Conservation (phyloP, 2,329 filamentous ascomycete genomes). For the Sporothrix schenckii region DNA sequence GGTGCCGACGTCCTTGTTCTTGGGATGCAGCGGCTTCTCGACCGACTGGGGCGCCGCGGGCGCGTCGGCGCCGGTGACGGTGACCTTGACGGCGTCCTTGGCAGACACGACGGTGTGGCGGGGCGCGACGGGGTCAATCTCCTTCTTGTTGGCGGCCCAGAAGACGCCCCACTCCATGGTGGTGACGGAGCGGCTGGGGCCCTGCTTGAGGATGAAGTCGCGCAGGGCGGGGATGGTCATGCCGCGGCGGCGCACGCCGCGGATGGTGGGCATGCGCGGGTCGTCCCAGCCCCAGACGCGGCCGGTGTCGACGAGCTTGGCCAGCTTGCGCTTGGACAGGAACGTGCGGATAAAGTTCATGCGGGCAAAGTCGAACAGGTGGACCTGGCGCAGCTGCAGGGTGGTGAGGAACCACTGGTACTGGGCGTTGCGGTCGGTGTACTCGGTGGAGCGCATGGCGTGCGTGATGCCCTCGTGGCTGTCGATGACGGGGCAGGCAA, state of each 20-base stretch:
- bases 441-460: conserved; percentile 77
- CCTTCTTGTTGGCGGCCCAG: conserved; percentile 77
- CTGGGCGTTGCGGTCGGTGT: conserved; percentile 82
- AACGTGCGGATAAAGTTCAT: conserved; percentile 85
- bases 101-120: conserved; percentile 73
- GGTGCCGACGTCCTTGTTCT: conserved; percentile 80
- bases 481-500: conserved; percentile 81
- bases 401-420: conserved; percentile 84
- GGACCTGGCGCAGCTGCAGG: conserved; percentile 71
- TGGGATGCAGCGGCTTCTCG: conserved; percentile 83
- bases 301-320: conserved; percentile 76
- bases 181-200: conserved; percentile 80
- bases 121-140: conserved; percentile 75
- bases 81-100: conserved; percentile 71
- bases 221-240: conserved; percentile 78
- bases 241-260: conserved; percentile 75
- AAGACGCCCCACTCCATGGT: conserved; percentile 80
- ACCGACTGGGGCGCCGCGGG: conserved; percentile 65
- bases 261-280: conserved; percentile 68
- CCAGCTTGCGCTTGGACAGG: conserved; percentile 83
- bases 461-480: conserved; percentile 81
- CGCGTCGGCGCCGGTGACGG: conserved; percentile 68
- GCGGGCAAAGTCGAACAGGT: conserved; percentile 83
- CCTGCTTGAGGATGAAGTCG: conserved; percentile 83
- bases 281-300: conserved; percentile 85